Evolutionary conservation across 2,329 filamentous ascomycete species (phyloP).

Genomic region (Cytospora schulzeri): DNA sequence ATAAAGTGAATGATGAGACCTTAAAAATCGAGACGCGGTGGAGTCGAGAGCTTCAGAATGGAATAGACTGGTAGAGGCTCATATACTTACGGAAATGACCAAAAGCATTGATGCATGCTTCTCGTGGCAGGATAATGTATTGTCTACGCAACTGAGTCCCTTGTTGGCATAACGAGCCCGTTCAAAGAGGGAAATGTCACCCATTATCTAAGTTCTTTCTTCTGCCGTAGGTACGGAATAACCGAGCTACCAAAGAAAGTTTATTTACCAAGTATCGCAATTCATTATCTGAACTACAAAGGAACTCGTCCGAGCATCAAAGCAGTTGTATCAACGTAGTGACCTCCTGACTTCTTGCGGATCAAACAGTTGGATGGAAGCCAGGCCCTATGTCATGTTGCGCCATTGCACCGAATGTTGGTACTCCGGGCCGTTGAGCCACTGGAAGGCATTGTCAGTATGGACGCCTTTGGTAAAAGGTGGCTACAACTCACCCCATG

Average conservation of each 20-base stretch:
- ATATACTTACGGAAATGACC: too few species aligned
- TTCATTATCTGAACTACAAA: neutral
- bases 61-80: too few species aligned
- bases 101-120: too few species aligned
- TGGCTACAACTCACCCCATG: conserved; percentile 14
- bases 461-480: too few species aligned
- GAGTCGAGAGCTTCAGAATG: too few species aligned
- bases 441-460: conserved; percentile 8
- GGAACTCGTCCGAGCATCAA: neutral
- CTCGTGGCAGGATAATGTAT: too few species aligned
- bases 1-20: neutral
- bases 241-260: neutral
- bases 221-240: neutral
- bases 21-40: neutral
- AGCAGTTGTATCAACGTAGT: neutral
- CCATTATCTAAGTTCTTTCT: neutral
- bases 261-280: neutral
- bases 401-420: neutral
- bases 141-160: neutral
- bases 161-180: neutral
- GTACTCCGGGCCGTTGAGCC: conserved; percentile 13
- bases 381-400: neutral
- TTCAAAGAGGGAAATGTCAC: neutral
- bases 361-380: conserved; percentile 6
- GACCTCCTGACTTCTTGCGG: neutral